Evolutionary conservation across 352 stramenopile genomes (phyloP).

Genomic region (Globisporangium echinulatum): DNA sequence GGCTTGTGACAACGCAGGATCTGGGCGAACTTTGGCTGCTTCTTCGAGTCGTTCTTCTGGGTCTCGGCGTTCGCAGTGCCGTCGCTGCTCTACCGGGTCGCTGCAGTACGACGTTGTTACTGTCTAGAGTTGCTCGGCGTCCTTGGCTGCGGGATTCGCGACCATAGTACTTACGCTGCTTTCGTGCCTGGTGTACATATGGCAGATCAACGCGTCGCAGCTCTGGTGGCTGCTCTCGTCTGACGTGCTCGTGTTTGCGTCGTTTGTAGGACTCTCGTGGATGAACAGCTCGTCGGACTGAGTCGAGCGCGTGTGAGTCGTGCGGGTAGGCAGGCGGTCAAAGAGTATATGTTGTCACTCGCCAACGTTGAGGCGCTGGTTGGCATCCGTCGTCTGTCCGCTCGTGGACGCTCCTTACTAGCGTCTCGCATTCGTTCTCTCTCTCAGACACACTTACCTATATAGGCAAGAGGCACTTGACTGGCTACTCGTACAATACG

Average conservation of each 20-base stretch:
- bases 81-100: conserved; percentile 55
- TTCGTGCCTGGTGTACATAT: not conserved
- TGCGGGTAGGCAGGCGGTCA: not conserved
- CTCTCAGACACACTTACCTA: too few relatives aligned
- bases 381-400: too few relatives aligned
- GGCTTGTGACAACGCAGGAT: conserved; percentile 7
- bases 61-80: conserved; percentile 54
- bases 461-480: too few relatives aligned
- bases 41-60: conserved; percentile 73
- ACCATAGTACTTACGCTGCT: not conserved
- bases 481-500: too few relatives aligned
- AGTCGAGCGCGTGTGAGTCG: not conserved
- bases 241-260: conserved; percentile 50
- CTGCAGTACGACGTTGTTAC: conserved; percentile 31
- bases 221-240: conserved; percentile 55
- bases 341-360: too few relatives aligned
- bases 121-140: not conserved
- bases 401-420: too few relatives aligned
- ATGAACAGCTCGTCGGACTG: conserved; percentile 23
- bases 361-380: too few relatives aligned
- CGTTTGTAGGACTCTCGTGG: conserved; percentile 48
- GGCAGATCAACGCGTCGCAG: conserved; percentile 52
- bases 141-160: not conserved
- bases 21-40: conserved; percentile 64
- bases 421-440: too few relatives aligned